Base-by-base conservation (phyloP, 2,329 filamentous ascomycete species). In the Cytospora paraplurivora region DNA sequence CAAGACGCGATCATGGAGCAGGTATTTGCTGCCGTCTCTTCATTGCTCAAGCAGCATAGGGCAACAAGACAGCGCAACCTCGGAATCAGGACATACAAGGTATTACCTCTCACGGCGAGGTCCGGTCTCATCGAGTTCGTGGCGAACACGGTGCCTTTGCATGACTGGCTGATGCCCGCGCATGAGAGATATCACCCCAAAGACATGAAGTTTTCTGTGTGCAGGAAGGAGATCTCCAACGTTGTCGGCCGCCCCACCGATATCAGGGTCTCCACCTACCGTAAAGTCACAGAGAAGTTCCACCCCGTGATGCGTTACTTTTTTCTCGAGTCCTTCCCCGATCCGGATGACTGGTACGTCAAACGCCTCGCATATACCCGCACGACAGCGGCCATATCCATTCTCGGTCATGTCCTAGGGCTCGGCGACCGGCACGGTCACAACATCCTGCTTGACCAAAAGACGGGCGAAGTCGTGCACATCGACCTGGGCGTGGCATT, bases 1-100 rank as follows among this genome's bases (percentile, higher is more conserved):
- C 95, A 99, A 78, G 95, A 99, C 72, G 92, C 94, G 52, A 99
- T 87, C 80, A 99, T 99, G 96, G 96, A 99, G 76, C 95, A 99
- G 76, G 95, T 99, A 1, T 99, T 99, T 74, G 92, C 93, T 64
- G 93, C 96, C 76, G 95, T 97, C 27, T 98, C 93, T 63, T 91
- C 91, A 58, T 85, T 99, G 27, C 81, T 99, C 33, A 91, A 91
- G 73, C 88, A 91, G 56, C 93, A 98, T 74, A 88, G 92, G 62
- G 85, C 88, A 13, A 97, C 95, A 2, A 89, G 93, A 47, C 93
- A 97, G 72, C 89, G 95, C 7, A 91, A 91, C 67, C 82, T 99
- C 12, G 91, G 90, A 10, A 96, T 99, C 72, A 85, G 96, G 63
- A 98, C 95, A 0, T 99, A 99, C 82, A 97, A 97, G 76, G 95